Evolutionary conservation across 306 rosid species (phyloP).

Genomic region (Biancaea sappan): DNA sequence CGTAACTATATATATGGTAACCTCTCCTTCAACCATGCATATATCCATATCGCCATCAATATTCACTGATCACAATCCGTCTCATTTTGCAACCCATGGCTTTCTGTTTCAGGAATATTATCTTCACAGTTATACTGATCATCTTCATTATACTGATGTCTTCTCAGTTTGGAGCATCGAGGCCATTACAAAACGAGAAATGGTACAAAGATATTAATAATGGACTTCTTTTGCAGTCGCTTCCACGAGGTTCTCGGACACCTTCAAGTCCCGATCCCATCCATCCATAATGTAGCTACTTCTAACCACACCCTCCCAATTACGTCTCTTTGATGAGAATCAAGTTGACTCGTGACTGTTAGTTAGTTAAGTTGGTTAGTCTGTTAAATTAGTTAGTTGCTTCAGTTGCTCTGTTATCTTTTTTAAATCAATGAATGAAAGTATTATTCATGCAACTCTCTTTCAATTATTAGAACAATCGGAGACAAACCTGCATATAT

Average conservation of each 20-base stretch:
- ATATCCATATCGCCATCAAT: too few species aligned
- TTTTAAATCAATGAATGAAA: too few species aligned
- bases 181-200: conserved; percentile 15
- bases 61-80: neutral
- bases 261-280: neutral
- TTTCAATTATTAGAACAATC: too few species aligned
- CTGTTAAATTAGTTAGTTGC: too few species aligned
- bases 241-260: neutral
- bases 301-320: too few species aligned
- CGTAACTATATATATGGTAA: too few species aligned
- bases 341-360: too few species aligned
- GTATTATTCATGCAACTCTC: too few species aligned
- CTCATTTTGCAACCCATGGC: neutral
- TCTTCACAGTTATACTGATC: conserved; percentile 36
- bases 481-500: too few species aligned
- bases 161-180: conserved; percentile 41
- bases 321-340: too few species aligned
- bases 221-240: neutral
- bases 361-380: too few species aligned
- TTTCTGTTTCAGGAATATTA: conserved; percentile 8
- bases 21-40: neutral
- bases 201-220: neutral
- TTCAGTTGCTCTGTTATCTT: too few species aligned
- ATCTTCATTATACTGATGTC: conserved; percentile 34
- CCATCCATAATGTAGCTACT: neutral